Evolutionary conservation across 768 basidiomycete genomes (phyloP), one percentile per base, ranked within the genome.

Genomic region (Mrakia hoshinonis): DNA sequence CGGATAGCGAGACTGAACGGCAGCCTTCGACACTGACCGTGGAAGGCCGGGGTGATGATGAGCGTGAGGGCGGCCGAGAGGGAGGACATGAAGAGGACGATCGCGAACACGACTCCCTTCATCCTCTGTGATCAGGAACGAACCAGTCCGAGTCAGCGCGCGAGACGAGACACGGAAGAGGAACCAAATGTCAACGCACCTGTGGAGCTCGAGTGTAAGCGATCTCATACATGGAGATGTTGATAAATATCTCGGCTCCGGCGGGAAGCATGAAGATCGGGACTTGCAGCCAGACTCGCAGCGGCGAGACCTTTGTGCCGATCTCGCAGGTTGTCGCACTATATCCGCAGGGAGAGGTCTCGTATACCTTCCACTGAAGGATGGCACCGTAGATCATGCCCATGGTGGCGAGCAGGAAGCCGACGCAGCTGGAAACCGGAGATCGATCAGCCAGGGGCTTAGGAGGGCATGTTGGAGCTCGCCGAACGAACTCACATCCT

Each of bases 161-260:
- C 24, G 38, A n/a, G 24, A 26, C 24, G 13, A n/a, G 62, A 5
- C 22, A 51, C 26, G 7, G 49, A 51, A 6, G 18, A 51, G 18
- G 49, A 10, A 12, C 22, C 9, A 51, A 29, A 54, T 26, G 24
- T 26, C 76, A 15, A n/a, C n/a, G n/a, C n/a, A n/a, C n/a, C n/a
- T n/a, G n/a, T n/a, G 79, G 79, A n/a, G 79, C 74, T 58, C 77
- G 73, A 51, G 79, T 80, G 70, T 80, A 80, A n/a, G 79, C 78
- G 20, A 79, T 43, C 72, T 80, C 78, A 72, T 79, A 78, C 3
- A 74, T 74, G 20, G 78, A 78, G 52, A 80, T 74, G 70, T 77
- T 77, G 70, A 78, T 75, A 62, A 80, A 78, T 13, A 79, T 31
- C 68, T 79, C 78, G 15, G 76, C 77, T 43, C 75, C 38, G 36